phyloP scores from a whole-genome alignment of 129 eudicot species.

The Chrysanthemum seticuspe region DNA sequence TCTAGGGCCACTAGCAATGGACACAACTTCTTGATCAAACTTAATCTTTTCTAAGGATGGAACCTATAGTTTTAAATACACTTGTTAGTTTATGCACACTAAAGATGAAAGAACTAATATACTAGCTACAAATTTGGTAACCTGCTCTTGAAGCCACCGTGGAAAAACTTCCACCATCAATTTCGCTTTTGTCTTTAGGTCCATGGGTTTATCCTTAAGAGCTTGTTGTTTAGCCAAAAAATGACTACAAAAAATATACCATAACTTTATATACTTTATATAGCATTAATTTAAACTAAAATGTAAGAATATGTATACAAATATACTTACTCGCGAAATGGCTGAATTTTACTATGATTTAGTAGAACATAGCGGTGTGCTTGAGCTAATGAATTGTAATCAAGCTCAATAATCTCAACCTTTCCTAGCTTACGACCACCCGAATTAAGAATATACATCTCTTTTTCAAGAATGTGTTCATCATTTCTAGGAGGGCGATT shows the following conservation, averaged over 20 bases:
- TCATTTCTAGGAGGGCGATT: background rate
- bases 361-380: background rate
- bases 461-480: background rate
- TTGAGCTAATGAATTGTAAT: background rate
- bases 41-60: background rate
- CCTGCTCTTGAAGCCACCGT: background rate
- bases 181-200: background rate
- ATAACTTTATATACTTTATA: background rate
- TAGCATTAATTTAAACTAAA: background rate
- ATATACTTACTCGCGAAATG: background rate
- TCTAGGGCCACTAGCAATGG: background rate
- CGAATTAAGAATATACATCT: background rate
- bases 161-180: background rate
- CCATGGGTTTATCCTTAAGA: background rate
- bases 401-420: background rate
- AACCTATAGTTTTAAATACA: background rate
- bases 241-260: background rate
- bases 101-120: too few species aligned
- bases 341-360: background rate
- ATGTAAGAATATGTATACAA: background rate
- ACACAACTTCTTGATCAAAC: background rate
- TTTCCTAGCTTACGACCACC: background rate
- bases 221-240: background rate
- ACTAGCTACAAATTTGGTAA: too few species aligned
- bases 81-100: too few species aligned